Base-by-base conservation (phyloP, 2,329 filamentous ascomycete genomes). In the Teratosphaeria zuluensis region DNA sequence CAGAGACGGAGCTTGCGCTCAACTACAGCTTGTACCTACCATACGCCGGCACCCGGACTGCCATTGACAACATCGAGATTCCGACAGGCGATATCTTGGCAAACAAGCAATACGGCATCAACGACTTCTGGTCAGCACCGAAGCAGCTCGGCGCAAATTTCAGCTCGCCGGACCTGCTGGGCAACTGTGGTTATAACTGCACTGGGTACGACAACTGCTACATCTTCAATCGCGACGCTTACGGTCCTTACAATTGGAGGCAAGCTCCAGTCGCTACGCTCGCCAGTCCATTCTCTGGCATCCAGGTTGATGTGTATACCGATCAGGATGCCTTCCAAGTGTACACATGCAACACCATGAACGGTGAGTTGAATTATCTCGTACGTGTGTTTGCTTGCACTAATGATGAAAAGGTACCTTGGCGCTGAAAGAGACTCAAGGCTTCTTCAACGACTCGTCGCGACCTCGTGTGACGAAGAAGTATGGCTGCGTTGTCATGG, bases 251-350 rank as follows among this genome's bases (percentile, higher is more conserved):
- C 69, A 80, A 88, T 76, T 90, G 87, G 88, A 81, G 80, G 56
- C 78, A 73, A 1, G 75, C 77, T 24, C 86, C 82, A 38, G 76
- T 83, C 2, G 85, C 91, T 0, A 83, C 81, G 7, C 77, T 96
- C 31, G 84, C 84, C 2, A 88, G 86, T 42, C 79, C 82, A 4
- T 90, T 84, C 82, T 91, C 88, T 0, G 92, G 92, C 54, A 96
- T 96, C 72, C 84, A 85, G 70, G 70, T 96, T 59, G 88, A 95
- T 59, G 78, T 96, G 65, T 89, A 81, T 73, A 85, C 86, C 7
- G 90, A 96, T 75, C 91, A 96, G 76, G 84, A 88, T 11, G 91
- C 90, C 3, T 85, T 95, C 74, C 92, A 96, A 75, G 81, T 96
- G 67, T 96, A 95, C 78, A 85, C 83, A 62, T 96, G 92, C 79